Base-by-base conservation (phyloP, 176 grass and related monocot species). In the Oryza meyeriana region DNA sequence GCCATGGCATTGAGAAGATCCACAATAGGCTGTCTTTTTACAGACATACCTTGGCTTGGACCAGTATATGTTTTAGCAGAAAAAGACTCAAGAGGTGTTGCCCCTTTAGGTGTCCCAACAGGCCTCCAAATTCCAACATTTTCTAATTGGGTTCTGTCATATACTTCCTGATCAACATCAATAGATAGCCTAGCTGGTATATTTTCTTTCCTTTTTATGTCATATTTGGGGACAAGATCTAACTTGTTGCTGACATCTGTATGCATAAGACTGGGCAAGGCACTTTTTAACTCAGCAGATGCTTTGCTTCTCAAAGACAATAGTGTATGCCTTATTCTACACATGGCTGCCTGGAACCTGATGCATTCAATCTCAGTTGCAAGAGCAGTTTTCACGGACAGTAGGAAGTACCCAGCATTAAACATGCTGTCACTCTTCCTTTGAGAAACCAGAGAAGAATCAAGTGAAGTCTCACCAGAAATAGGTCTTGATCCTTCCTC, bases 271-370 rank as follows among this genome's bases (percentile, higher is more conserved):
- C 85, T 91, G 41, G 84, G 76, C 5, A 85, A 64, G 29, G 78
- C 40, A 85, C 64, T 84, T 85, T 74, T 89, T 68, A 85, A 85
- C 48, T 88, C 89, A 59, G 72, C 30, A 77, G 81, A 76, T 31
- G 76, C 82, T 91, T 92, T 98, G 44, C 69, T 89, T 84, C 71
- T 88, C 69, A 88, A 75, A 91, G 96, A 92, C 77, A 98, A 59
- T 20, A 91, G 81, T 59, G 91, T 90, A 74, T 98, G 96, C 76
- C 96, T 91, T 85, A 94, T 84, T 74, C 90, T 85, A 70, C 96
- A 98, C 96, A 98, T 93, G 57, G 93, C 84, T 35, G 93, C 93
- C 88, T 98, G 96, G 89, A 91, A 94, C 44, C 83, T 93, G 66
- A 93, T 90, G 67, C 93, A 98, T 81, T 98, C 96, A 63, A 95